phyloP scores from a whole-genome alignment of 1,284 basidiomycete genomes.

The Ganoderma boninense region DNA sequence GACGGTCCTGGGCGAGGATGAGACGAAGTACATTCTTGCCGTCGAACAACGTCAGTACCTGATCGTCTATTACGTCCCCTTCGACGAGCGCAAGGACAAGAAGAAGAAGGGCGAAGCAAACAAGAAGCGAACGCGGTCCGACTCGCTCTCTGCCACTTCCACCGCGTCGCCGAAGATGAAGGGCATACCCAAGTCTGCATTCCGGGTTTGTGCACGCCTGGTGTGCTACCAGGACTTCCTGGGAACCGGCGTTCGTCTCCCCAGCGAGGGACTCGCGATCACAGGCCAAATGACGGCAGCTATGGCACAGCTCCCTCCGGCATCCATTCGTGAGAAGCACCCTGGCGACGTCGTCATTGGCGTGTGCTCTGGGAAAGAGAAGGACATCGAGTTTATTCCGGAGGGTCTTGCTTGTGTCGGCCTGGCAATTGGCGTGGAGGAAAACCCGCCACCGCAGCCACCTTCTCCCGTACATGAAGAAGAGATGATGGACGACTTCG shows the following conservation, averaged over 20 bases:
- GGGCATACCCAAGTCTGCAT: constrained; percentile 60
- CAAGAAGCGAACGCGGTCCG: constrained; percentile 45
- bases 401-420: constrained; percentile 76
- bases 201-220: constrained; percentile 73
- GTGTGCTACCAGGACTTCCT: constrained; percentile 73
- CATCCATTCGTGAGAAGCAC: constrained; percentile 43
- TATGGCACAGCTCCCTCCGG: constrained; percentile 50
- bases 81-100: constrained; percentile 43
- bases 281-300: constrained; percentile 69
- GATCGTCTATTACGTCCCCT: constrained; percentile 75
- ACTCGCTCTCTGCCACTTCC: constrained; percentile 46
- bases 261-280: constrained; percentile 72
- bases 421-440: constrained; percentile 51
- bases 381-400: constrained; percentile 72
- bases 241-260: constrained; percentile 74
- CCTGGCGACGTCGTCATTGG: constrained; percentile 60
- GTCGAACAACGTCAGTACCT: constrained; percentile 70
- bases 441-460: constrained; percentile 36
- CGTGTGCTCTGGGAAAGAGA: constrained; percentile 65
- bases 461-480: constrained; percentile 45
- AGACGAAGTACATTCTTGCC: constrained; percentile 49
- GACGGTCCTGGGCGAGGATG: constrained; percentile 39
- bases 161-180: constrained; percentile 42
- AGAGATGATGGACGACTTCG: constrained; percentile 47
- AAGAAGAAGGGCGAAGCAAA: constrained; percentile 43